Conservation (phyloP, 495 filamentous ascomycete genomes). For the Aspergillus nidulans region DNA sequence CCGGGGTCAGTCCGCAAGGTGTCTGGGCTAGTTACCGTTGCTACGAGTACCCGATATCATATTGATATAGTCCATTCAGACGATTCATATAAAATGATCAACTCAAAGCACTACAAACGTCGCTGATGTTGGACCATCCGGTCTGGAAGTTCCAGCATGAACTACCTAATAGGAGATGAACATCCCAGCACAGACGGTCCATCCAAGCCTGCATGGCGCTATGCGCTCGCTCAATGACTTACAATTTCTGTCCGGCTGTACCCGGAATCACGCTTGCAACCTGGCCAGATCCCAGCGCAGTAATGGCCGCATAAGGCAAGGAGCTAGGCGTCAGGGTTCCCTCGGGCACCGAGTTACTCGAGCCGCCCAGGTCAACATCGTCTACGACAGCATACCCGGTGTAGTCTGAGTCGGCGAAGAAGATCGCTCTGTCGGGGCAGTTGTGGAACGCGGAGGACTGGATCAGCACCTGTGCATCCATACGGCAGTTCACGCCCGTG, state of each 20-base stretch:
- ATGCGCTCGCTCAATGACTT: too few relatives aligned
- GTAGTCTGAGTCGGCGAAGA: slow-evolving; percentile 9
- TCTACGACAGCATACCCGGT: slow-evolving; percentile 11
- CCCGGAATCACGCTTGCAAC: not conserved
- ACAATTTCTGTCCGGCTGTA: slow-evolving; percentile 1
- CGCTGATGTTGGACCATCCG: too few relatives aligned
- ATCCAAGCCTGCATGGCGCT: too few relatives aligned
- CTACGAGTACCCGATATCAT: too few relatives aligned
- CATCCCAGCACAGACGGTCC: too few relatives aligned
- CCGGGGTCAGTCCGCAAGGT: too few relatives aligned
- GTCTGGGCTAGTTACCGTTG: too few relatives aligned
- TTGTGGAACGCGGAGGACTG: slow-evolving; percentile 8
- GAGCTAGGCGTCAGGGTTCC: not conserved
- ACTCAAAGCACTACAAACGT: too few relatives aligned
- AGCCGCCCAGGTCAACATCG: slow-evolving; percentile 9
- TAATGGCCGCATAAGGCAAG: slow-evolving; percentile 4
- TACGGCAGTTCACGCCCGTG: slow-evolving; percentile 8
- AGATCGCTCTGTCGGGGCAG: slow-evolving; percentile 8
- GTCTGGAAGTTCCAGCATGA: too few relatives aligned
- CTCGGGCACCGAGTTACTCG: slow-evolving; percentile 3
- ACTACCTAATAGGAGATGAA: too few relatives aligned
- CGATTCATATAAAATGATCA: too few relatives aligned
- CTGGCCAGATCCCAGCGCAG: not conserved
- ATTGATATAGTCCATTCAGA: too few relatives aligned
- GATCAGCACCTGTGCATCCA: slow-evolving; percentile 9